Evolutionary conservation across 257 asterid genomes (phyloP).

Genomic region (Scutellaria barbata): DNA sequence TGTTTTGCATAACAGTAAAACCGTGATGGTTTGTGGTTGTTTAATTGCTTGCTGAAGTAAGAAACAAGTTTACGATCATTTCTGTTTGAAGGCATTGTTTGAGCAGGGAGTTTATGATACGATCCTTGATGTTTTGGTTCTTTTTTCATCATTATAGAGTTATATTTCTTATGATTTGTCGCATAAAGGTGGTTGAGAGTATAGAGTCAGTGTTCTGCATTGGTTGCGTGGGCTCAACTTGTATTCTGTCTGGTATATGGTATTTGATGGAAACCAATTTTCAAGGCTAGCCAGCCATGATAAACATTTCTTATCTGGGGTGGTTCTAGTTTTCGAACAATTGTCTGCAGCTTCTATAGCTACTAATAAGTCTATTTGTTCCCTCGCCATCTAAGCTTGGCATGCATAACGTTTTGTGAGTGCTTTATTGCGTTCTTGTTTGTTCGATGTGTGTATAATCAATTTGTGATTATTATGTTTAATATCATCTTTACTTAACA

Average conservation of each 20-base stretch:
- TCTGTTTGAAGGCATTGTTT: not conserved
- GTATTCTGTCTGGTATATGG: not conserved
- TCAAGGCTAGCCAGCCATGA: not conserved
- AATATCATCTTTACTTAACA: too few species aligned
- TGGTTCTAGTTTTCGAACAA: too few species aligned
- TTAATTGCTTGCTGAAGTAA: constrained; percentile 1
- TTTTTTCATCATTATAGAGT: not conserved
- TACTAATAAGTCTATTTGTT: too few species aligned
- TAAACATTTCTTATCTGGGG: too few species aligned
- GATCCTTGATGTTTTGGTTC: not conserved
- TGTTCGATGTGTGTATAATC: too few species aligned
- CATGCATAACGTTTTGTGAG: too few species aligned
- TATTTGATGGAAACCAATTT: not conserved
- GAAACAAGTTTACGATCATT: not conserved
- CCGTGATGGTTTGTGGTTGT: not conserved
- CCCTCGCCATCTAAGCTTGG: too few species aligned
- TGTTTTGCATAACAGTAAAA: too few species aligned
- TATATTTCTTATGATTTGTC: not conserved
- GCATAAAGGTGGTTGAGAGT: not conserved
- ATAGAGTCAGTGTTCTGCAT: not conserved
- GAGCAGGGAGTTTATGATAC: not conserved
- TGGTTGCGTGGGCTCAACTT: not conserved
- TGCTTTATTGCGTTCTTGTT: too few species aligned
- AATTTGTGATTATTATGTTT: too few species aligned
- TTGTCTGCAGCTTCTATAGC: too few species aligned